A percentile compares a stretch with the other conserved stretches of the same genome.
Conservation (phyloP, 2,329 filamentous ascomycete genomes). For the Botrytis tulipae region DNA sequence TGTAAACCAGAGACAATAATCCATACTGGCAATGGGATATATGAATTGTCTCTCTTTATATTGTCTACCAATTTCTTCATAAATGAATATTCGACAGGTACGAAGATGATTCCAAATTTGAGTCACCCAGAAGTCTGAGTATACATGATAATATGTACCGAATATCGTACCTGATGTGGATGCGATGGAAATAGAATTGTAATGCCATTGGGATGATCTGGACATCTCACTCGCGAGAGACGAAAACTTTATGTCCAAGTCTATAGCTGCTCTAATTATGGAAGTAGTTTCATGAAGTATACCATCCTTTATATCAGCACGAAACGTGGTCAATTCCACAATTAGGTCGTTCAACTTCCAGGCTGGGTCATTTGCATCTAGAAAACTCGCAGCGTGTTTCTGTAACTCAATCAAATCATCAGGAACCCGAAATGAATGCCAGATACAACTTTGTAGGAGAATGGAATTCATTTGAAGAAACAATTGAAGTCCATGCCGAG, state of each 20-base stretch:
- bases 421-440: neutral
- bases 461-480: neutral
- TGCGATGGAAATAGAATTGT: neutral
- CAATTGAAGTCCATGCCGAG: neutral
- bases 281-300: neutral
- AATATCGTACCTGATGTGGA: neutral
- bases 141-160: neutral
- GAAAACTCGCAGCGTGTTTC: neutral
- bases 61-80: neutral
- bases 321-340: neutral
- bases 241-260: neutral
- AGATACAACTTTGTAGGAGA: neutral
- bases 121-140: neutral
- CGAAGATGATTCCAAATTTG: neutral
- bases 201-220: neutral
- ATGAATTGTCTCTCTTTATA: neutral
- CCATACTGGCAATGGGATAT: neutral
- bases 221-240: neutral
- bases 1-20: neutral
- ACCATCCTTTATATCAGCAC: neutral
- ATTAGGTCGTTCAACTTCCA: neutral
- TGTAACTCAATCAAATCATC: neutral
- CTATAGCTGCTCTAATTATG: neutral
- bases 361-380: neutral
- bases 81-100: neutral